Base-by-base conservation (phyloP, 805 yeast genomes). In the Starmerella potacharoeniae region DNA sequence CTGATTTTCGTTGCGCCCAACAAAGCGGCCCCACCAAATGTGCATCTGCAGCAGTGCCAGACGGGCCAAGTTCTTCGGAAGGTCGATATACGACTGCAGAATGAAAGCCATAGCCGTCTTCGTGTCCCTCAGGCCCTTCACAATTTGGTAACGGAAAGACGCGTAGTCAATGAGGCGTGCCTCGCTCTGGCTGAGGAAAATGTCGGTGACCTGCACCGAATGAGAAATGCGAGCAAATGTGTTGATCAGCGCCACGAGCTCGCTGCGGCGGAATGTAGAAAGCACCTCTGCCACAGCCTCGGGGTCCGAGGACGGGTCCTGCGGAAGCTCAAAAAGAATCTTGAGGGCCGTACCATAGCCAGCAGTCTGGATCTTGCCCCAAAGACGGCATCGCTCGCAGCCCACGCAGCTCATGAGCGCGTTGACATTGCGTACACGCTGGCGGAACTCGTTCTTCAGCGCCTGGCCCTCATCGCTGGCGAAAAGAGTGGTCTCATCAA, bases 361-460 rank as follows among this genome's bases (percentile, higher is more conserved):
- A 14, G 93, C 87, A 1, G 95, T 88, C 73, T 93, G 98, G 34
- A 93, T 79, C 69, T 93, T 93, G 9, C 98, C 98, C 99, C 99
- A 93, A 70, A 93, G 75, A 65, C 97, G 79, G 69, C 99, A 93
- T 66, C 97, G 77, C 68, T 93, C 98, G 73, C 99, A 93, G 40
- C 96, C 97, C 42, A 93, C 97, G 73, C 99, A 93, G 69, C 91
- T 96, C 97, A 93, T 93, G 45, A 93, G 81, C 51, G 86, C 83
- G 22, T 95, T 83, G 29, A 93, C 95, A 67, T 93, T 93, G 65
- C 81, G 83, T 69, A 93, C 95, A 52, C 95, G 83, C 40, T 78
- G 70, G 58, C 91, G 78, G 72, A 93, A 90, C 64, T 93, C 97
- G 59, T 83, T 83, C 64, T 93, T 93, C 55, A 91, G 75, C 2